Conservation (phyloP, 352 stramenopile species). For the Phytophthora sojae region DNA sequence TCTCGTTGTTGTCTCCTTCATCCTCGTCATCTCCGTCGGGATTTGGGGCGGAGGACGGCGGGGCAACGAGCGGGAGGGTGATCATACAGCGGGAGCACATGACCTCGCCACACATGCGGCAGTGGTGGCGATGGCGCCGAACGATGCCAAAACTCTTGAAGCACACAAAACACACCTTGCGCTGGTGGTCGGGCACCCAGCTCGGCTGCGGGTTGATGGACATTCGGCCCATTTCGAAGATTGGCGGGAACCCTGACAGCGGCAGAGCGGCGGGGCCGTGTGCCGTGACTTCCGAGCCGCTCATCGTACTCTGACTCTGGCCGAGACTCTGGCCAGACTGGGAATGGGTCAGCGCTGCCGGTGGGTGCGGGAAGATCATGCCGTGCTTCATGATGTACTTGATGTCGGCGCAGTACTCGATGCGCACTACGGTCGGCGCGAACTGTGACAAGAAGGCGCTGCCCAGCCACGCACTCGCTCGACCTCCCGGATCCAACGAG, state of each 20-base stretch:
- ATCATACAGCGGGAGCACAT: constrained; percentile 77
- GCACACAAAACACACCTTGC: constrained; percentile 71
- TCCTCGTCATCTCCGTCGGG: constrained; percentile 19
- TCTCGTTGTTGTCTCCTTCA: constrained; percentile 2
- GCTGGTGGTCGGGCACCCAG: constrained; percentile 69
- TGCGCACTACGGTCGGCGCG: constrained; percentile 61
- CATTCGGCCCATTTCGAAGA: constrained; percentile 36
- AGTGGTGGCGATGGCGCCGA: constrained; percentile 73
- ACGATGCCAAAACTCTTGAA: constrained; percentile 77
- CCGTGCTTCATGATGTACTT: constrained; percentile 87
- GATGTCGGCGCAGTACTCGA: constrained; percentile 76
- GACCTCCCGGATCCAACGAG: constrained; percentile 58
- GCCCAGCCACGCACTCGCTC: constrained; percentile 54
- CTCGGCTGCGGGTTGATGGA: constrained; percentile 44
- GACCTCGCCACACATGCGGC: constrained; percentile 81
- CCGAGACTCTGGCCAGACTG: constrained; percentile 35
- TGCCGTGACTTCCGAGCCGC: constrained; percentile 37
- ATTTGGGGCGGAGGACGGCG: constrained; percentile 34
- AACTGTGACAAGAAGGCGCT: constrained; percentile 74
- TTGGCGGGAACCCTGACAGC: constrained; percentile 24
- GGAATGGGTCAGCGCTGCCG: constrained; percentile 32
- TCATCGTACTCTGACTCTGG: constrained; percentile 49
- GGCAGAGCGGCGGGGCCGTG: constrained; percentile 30
- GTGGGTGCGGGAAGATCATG: constrained; percentile 67
- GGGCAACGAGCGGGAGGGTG: constrained; percentile 66